Evolutionary conservation across 208 protist species (phyloP), one percentile per base, ranked within the genome.

Genomic region (Acanthamoeba rhysodes): DNA sequence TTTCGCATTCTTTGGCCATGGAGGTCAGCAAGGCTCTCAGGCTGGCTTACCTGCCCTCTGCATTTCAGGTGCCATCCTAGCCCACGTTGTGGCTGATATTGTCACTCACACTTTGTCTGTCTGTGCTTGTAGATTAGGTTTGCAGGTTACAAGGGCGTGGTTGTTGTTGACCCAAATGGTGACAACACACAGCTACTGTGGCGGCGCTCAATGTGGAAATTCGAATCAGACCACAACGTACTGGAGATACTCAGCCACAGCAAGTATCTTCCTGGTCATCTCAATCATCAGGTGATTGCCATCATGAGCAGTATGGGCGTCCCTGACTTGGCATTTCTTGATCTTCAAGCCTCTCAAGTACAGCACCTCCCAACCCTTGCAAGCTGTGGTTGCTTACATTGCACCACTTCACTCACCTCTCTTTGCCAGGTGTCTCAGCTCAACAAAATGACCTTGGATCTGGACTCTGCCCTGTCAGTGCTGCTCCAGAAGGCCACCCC

Each of bases 41-140:
- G 62, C 62, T 70, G 62, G 62, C 62, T 70, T 70, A 70, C 62
- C 62, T 70, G 62, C 62, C 18, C 62, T 70, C 62, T 70, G 62
- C 62, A 70, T 70, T 70, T 70, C 62, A 70, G 62, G 62, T 70
- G 62, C 62, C 62, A 70, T 70, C 62, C 62, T 70, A 70, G 62
- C 62, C 62, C n/a, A 70, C 10, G n/a, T 70, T 70, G 62, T 70
- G 62, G 62, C 62, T 70, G n/a, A 32, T 70, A 32, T 70, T 70
- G 20, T 70, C 62, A 70, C 62, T 70, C 62, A 70, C 62, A 3
- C 62, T 70, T 70, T 70, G 62, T 70, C 4, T 48, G 45, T 48
- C n/a, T 70, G 55, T 62, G 12, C 55, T 62, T 62, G 55, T 62
- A 70, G 62, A 70, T 70, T 70, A 70, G 62, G 62, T 70, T 70